These are phyloP conservation scores for Rhizopus sp. DNA, from an alignment of 371 early-diverging fungal genomes.

Conservation along the genomic window DNA sequence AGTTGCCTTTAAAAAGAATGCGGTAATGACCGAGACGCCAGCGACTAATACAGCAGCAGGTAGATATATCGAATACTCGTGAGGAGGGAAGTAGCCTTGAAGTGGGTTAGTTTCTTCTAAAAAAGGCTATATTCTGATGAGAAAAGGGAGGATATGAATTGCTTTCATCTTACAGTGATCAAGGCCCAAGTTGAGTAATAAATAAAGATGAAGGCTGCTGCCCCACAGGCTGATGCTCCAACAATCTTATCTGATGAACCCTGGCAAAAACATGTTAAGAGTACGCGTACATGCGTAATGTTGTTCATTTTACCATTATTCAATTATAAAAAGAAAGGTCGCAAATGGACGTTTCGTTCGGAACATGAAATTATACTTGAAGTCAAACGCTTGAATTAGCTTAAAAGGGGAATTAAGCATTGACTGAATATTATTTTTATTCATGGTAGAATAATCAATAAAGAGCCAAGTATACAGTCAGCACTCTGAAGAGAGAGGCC, in stretches of 20 bases:
- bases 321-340: background rate
- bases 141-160: background rate
- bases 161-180: conserved; percentile 59
- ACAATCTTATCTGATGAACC: conserved; percentile 73
- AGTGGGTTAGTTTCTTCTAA: conserved; percentile 73
- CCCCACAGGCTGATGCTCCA: conserved; percentile 70
- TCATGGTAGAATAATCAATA: no score
- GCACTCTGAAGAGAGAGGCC: no score
- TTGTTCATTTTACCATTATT: conserved; percentile 1
- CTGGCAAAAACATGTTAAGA: conserved; percentile 11
- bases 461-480: no score
- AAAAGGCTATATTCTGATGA: conserved; percentile 67
- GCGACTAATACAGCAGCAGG: conserved; percentile 79
- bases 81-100: conserved; percentile 75
- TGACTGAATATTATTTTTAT: no score
- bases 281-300: background rate
- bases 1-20: conserved; percentile 78
- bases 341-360: no score
- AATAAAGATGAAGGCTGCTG: conserved; percentile 72
- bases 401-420: no score
- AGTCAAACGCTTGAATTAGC: no score
- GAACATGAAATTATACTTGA: no score
- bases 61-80: conserved; percentile 80
- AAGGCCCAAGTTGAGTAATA: conserved; percentile 91
- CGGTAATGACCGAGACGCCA: conserved; percentile 69